Evolutionary conservation across 176 grass and related monocot species (phyloP), one percentile per base, ranked within the genome.

Genomic region (Rhynchospora breviuscula): DNA sequence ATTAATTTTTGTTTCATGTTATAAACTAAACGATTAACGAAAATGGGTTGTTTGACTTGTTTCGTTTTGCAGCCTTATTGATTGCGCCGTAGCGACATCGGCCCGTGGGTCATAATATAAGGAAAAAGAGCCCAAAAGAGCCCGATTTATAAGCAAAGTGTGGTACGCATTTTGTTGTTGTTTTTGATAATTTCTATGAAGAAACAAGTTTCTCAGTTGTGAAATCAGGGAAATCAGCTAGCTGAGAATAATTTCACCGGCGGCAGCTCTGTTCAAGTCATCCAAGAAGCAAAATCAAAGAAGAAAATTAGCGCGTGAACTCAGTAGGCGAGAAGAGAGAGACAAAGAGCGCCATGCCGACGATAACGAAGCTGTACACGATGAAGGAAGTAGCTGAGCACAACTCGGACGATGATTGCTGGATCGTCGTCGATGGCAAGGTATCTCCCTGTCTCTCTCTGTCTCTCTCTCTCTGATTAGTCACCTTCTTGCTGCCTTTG

Each of bases 391-490:
- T 89, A 6, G 84, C 94, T 29, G 74, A 87, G 85, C 90, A 94
- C 90, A 92, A 88, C 87, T 85, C 69, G 62, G 78, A 78, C 11
- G 90, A 94, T 0, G 94, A 92, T 87, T 94, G 90, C 90, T 92
- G 85, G 92, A 86, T 97, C 87, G 90, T 94, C 90, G 35, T 97
- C 79, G 85, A 90, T 87, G 90, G 94, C 86, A 97, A 92, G 86
- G 91, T 97, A 87, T 79, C 57, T 2, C 45, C 3, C 8, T 74
- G 19, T 46, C 59, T 78, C 10, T 78, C 44, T 45, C 68, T 10
- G 6, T 29, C 26, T 46, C 59, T 78, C 10, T 78, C 44, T 45
- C 68, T 10, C 8, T 29, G 26, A 29, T 29, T 29, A 29, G 0
- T 29, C 26, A 29, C 26, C 26, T 29, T 29, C 26, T 29, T 44